Conservation (phyloP, 2,329 filamentous ascomycete species). For the Clonostachys chloroleuca region DNA sequence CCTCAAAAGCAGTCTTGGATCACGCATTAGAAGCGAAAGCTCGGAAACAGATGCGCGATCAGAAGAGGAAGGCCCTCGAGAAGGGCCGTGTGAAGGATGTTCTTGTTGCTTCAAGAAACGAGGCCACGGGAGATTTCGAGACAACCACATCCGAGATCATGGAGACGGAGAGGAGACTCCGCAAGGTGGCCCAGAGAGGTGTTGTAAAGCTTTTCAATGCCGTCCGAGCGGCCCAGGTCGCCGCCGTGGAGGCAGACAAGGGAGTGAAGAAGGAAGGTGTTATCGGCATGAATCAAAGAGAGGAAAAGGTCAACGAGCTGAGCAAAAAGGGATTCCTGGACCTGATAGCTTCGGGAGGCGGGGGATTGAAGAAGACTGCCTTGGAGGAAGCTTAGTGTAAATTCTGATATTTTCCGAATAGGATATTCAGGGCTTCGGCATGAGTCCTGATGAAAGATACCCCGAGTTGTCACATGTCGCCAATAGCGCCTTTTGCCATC, state of each 20-base stretch:
- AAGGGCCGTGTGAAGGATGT: constrained; percentile 89
- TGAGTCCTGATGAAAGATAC: constrained; percentile 1
- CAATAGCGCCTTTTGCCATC: background rate
- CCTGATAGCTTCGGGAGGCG: constrained; percentile 67
- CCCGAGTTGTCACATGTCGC: background rate
- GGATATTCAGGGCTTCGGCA: background rate
- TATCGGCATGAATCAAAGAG: constrained; percentile 72
- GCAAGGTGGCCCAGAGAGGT: constrained; percentile 87
- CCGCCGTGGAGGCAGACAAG: constrained; percentile 73
- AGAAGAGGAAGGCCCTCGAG: constrained; percentile 75
- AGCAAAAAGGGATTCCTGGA: constrained; percentile 96
- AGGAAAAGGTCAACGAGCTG: constrained; percentile 92
- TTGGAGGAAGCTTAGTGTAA: constrained; percentile 47
- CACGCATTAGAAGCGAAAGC: constrained; percentile 79
- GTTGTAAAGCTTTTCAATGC: constrained; percentile 97
- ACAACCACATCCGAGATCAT: constrained; percentile 48
- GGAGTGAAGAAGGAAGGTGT: constrained; percentile 67
- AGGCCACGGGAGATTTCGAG: constrained; percentile 33
- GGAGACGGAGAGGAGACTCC: constrained; percentile 73
- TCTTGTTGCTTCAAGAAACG: constrained; percentile 57
- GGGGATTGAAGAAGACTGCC: constrained; percentile 52
- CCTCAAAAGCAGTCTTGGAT: constrained; percentile 69
- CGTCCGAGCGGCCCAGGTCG: constrained; percentile 86
- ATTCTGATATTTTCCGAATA: background rate
- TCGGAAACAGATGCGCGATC: constrained; percentile 70